These are phyloP conservation scores for Dendrocalamus sinicus DNA, from an alignment of 176 grass and related monocot genomes.

Conservation along the genomic window DNA sequence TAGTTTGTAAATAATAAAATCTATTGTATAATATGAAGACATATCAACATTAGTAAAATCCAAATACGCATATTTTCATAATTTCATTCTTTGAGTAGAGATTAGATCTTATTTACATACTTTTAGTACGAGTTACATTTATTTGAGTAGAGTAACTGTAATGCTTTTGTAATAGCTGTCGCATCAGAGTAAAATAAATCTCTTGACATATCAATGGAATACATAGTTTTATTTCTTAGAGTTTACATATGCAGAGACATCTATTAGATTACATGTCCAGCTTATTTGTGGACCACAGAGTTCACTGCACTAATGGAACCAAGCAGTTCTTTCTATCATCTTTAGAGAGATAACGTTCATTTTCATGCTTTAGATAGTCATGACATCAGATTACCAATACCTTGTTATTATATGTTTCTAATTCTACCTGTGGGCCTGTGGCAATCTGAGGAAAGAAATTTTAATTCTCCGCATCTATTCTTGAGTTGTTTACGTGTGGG, in stretches of 20 bases:
- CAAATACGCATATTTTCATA: neutral
- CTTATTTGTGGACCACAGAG: neutral
- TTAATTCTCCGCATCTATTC: neutral
- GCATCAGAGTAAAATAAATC: conserved; percentile 1
- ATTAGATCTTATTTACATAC: conserved; percentile 14
- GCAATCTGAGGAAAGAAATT: too few relatives aligned
- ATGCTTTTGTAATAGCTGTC: conserved; percentile 5
- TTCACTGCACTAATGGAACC: conserved; percentile 14
- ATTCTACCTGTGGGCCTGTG: too few relatives aligned
- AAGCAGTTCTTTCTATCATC: conserved; percentile 5
- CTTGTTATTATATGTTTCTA: too few relatives aligned
- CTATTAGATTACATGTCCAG: neutral
- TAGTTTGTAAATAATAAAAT: neutral
- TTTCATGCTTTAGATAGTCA: neutral
- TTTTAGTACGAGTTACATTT: neutral
- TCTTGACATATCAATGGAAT: neutral
- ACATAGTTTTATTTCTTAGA: too few relatives aligned
- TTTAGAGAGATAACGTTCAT: neutral
- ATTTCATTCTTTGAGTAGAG: neutral
- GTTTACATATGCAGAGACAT: neutral
- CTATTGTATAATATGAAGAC: neutral
- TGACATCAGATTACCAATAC: too few relatives aligned
- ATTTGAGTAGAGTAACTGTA: neutral
- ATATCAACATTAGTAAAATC: neutral
- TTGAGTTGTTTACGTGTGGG: neutral